Base-by-base conservation (phyloP, 1,284 basidiomycete genomes). In the Malassezia globosa region DNA sequence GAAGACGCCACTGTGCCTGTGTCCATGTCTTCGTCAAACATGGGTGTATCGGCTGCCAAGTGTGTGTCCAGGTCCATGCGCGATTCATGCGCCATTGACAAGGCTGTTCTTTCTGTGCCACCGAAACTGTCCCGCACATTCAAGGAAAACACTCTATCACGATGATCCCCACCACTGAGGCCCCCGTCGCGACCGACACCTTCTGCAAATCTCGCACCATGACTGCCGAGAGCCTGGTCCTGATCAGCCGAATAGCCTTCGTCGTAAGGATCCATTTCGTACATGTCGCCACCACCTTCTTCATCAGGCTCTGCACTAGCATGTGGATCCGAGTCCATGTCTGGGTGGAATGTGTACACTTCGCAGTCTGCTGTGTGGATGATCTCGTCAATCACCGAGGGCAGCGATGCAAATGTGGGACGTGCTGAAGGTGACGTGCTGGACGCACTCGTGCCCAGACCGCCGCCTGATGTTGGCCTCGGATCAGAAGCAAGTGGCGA, bases 281-380 rank as follows among this genome's bases (percentile, higher is more conserved):
- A 61, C 26, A 40, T 54, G 2, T 60, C 42, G 23, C 58, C 56
- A 14, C 24, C 18, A 36, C 60, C 85, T 27, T 81, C 81, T 58
- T 82, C 70, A 51, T 75, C 74, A 11, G 66, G 69, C 43, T 73
- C 73, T 25, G 64, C 71, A 16, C 62, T 63, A 1, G 85, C 85
- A 61, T 97, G 90, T 0, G 92, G 92, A 75, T 97, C 94, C 35
- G 85, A 84, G 64, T 94, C 88, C 56, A 86, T 82, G 73, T 94
- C 89, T 38, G 92, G 94, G 37, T 82, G 80, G 76, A 89, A 97
- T 3, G 87, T 86, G 74, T 84, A 97, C 48, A 95, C 89, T 70
- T 96, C 89, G 75, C 87, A 95, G 55, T 96, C 88, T 34, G 81
- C 76, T 26, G 97, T 78, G 22, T 85, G 82, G 61, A 97, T 85